These are phyloP conservation scores for Lachnellula willkommii DNA, from an alignment of 2,329 filamentous ascomycete species.

Conservation along the genomic window DNA sequence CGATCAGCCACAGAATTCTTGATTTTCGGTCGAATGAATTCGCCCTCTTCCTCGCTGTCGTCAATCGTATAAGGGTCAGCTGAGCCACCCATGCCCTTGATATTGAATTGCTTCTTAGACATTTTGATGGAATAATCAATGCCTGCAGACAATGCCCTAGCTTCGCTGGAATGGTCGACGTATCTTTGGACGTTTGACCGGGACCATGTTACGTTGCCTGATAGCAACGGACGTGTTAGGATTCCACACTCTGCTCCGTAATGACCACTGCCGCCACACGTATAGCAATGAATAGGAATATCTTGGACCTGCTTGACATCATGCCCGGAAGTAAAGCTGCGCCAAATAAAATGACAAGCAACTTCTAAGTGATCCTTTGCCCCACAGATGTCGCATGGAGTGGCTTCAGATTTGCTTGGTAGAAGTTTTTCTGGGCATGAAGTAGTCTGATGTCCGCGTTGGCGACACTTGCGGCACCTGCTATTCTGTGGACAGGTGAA, in stretches of 20 bases:
- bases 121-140: constrained; percentile 24
- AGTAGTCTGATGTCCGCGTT: constrained; percentile 51
- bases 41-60: constrained; percentile 25
- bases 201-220: constrained; percentile 47
- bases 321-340: constrained; percentile 44
- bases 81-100: constrained; percentile 27
- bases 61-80: constrained; percentile 28
- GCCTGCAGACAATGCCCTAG: constrained; percentile 25
- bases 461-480: constrained; percentile 55
- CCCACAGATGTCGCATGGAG: constrained; percentile 57
- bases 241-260: constrained; percentile 51
- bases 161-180: constrained; percentile 40
- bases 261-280: constrained; percentile 50
- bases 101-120: constrained; percentile 21
- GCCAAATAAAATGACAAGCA: constrained; percentile 57
- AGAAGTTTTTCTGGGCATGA: constrained; percentile 53
- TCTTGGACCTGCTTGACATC: constrained; percentile 43
- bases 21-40: constrained; percentile 28
- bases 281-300: constrained; percentile 50
- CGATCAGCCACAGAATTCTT: constrained; percentile 4
- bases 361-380: constrained; percentile 52
- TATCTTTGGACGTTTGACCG: constrained; percentile 44
- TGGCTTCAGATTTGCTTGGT: constrained; percentile 46
- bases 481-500: constrained; percentile 46
- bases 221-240: constrained; percentile 12